These are phyloP conservation scores for Sporothrix variecibatus DNA, from an alignment of 2,329 filamentous ascomycete species.

Conservation along the genomic window DNA sequence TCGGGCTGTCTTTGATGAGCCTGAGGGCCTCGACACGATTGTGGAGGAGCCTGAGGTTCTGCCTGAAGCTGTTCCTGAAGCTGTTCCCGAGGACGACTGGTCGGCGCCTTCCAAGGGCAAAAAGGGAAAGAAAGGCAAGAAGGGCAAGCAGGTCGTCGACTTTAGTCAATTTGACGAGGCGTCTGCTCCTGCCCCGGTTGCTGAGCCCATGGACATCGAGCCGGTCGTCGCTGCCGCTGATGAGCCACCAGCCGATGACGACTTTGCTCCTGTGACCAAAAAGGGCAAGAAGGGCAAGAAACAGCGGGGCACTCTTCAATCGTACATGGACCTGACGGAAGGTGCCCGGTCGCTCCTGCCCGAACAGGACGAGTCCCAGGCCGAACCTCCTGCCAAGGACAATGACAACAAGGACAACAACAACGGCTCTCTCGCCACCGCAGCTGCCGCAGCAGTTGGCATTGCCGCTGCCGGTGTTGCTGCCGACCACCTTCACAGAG, in stretches of 20 bases:
- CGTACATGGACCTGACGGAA: slow-evolving; percentile 7
- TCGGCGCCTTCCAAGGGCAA: slow-evolving; percentile 18
- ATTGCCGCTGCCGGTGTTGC: background rate
- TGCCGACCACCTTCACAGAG: background rate
- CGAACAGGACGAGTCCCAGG: slow-evolving; percentile 17
- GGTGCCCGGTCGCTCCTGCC: slow-evolving; percentile 16
- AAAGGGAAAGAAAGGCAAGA: slow-evolving; percentile 23
- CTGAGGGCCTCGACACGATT: slow-evolving; percentile 1
- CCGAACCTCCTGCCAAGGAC: background rate
- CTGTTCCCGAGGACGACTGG: background rate
- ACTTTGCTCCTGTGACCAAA: background rate
- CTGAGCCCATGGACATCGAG: background rate
- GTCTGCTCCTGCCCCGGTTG: too few relatives aligned
- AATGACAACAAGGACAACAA: too few relatives aligned
- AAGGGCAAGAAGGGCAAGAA: slow-evolving; percentile 22
- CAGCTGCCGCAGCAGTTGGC: background rate
- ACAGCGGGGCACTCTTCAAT: slow-evolving; percentile 13
- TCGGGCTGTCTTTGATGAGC: background rate
- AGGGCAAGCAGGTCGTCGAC: slow-evolving; percentile 10
- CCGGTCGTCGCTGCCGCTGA: background rate
- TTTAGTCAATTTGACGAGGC: background rate
- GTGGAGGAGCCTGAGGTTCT: slow-evolving; percentile 8
- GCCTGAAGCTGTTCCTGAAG: background rate
- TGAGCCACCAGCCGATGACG: background rate
- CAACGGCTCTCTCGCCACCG: background rate